Evolutionary conservation across 108 stramenopile species (phyloP), one percentile per base, ranked within the genome.

Genomic region (Conticribra weissflogii): DNA sequence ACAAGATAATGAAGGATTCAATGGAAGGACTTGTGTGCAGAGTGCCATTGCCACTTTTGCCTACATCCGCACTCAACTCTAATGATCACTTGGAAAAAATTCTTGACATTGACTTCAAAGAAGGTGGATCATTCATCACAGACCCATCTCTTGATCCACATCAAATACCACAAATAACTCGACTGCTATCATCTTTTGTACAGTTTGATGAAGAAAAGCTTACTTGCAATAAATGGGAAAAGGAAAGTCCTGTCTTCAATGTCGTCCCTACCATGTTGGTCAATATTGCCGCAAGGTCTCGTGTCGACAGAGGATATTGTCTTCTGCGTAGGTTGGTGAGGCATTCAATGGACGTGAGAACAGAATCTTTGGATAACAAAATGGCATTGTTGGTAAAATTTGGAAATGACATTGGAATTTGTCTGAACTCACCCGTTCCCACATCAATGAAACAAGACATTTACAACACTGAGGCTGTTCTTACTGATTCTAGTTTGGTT

Each of bases 401-500:
- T 14, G 18, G 54, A 34, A 53, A 25, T 23, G 30, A 66, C 2
- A 28, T 66, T 54, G 66, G 52, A 15, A 27, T 66, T 1, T 9
- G 22, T 7, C 53, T 66, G 1, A 1, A 12, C 4, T 66, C 54
- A 25, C 15, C 50, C 1, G 33, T 66, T 3, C 52, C 66, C 25
- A 53, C 66, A 27, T 66, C 66, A 44, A 66, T 66, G 66, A 54
- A 55, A 23, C 24, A 66, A 18, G 29, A 47, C 2, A 46, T 27
- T 9, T 68, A 57, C 18, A 1, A 31, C 21, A 68, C 55, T 7
- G 53, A 47, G 22, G 19, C 46, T 27, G 36, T 41, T 12, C 5
- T 41, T 5, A 41, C 36, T 41, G 36, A 41, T 41, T 5, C 5
- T 9, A 12, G 12, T 41, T 41, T 41, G 36, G 8, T 41, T 5